A percentile compares a stretch with the other conserved stretches of the same genome.
Evolutionary conservation across 23 red algal species (phyloP).

Genomic region (Gracilaria caudata): DNA sequence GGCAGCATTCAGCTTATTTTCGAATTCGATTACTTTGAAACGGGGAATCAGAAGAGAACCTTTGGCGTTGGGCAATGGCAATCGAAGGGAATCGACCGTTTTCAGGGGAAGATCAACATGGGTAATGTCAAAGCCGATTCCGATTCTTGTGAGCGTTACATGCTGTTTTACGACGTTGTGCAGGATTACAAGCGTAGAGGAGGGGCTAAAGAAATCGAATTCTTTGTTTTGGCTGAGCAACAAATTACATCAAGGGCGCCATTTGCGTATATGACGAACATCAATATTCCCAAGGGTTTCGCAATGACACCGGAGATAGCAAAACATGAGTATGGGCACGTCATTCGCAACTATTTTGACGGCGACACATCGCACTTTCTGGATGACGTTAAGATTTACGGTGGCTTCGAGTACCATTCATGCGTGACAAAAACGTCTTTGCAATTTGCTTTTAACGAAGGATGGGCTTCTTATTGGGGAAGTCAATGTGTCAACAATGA

Average conservation of each 20-base stretch:
- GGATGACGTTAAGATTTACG: not conserved
- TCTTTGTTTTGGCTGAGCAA: not conserved
- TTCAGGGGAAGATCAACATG: not conserved
- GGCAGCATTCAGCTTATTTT: not conserved
- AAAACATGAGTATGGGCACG: slow-evolving; percentile 2
- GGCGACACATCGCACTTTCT: not conserved
- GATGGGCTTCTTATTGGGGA: not conserved
- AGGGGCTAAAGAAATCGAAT: not conserved
- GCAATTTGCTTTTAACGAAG: slow-evolving; percentile 21
- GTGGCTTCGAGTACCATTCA: not conserved
- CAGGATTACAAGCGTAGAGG: slow-evolving; percentile 8
- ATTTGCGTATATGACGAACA: not conserved
- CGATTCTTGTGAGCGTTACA: slow-evolving; percentile 11
- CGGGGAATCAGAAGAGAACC: not conserved
- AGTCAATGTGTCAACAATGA: not conserved
- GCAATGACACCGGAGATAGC: not conserved
- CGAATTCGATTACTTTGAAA: not conserved
- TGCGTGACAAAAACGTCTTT: not conserved
- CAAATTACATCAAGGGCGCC: not conserved
- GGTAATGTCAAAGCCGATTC: not conserved
- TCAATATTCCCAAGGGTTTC: not conserved
- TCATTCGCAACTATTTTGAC: slow-evolving; percentile 3
- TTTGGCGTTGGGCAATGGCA: not conserved
- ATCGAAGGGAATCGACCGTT: not conserved
- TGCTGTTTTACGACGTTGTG: not conserved